These are phyloP conservation scores for Blastobotrys parvus DNA, from an alignment of 805 yeast genomes.

Conservation along the genomic window DNA sequence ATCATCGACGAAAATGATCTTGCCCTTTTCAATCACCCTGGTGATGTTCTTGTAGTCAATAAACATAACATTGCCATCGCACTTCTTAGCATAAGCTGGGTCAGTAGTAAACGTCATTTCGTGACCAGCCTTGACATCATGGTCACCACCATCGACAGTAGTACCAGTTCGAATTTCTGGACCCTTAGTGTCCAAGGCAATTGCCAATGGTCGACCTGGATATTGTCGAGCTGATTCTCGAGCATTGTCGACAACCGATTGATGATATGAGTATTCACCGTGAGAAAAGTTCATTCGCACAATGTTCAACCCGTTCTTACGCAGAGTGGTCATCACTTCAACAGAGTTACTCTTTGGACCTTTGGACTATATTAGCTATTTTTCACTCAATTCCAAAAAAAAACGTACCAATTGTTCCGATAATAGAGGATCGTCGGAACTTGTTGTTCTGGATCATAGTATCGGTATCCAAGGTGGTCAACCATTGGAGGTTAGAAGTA, in stretches of 20 bases:
- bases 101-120: constrained; percentile 93
- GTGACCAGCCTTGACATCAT: constrained; percentile 75
- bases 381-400: not conserved
- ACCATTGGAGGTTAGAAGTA: constrained; percentile 57
- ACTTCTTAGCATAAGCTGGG: constrained; percentile 59
- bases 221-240: constrained; percentile 85
- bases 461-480: constrained; percentile 64
- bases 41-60: constrained; percentile 95
- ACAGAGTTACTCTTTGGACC: constrained; percentile 92
- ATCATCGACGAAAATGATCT: constrained; percentile 90
- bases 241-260: constrained; percentile 91
- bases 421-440: constrained; percentile 90
- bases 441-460: constrained; percentile 62
- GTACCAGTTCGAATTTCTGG: constrained; percentile 99
- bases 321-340: constrained; percentile 72
- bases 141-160: constrained; percentile 72
- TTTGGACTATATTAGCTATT: constrained; percentile 14
- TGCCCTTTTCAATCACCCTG: constrained; percentile 82
- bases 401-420: constrained; percentile 77
- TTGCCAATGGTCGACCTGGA: constrained; percentile 95
- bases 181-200: constrained; percentile 98
- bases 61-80: constrained; percentile 77
- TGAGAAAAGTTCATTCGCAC: constrained; percentile 99
- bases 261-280: constrained; percentile 97
- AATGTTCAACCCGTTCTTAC: constrained; percentile 93